Evolutionary conservation across 176 grass and related monocot genomes (phyloP).

Genomic region (Lolium multiflorum): DNA sequence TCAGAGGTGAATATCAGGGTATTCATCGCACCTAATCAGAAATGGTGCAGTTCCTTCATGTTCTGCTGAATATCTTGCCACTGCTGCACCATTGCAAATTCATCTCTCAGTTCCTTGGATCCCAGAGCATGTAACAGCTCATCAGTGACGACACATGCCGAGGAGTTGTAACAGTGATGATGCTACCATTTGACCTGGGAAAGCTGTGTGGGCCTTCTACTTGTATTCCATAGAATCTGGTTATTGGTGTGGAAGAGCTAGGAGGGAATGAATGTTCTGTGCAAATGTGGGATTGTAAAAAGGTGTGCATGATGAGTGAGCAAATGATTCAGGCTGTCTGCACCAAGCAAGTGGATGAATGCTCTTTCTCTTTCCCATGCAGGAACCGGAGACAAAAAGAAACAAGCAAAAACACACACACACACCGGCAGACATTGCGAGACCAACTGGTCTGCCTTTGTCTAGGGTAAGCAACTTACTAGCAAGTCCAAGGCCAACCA

Average conservation of each 20-base stretch:
- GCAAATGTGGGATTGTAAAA: conserved; percentile 43
- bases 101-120: conserved; percentile 30
- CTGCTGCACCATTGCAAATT: background rate
- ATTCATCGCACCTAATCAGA: background rate
- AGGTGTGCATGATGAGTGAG: conserved; percentile 48
- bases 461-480: conserved; percentile 20
- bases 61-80: conserved; percentile 1
- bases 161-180: conserved; percentile 41
- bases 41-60: conserved; percentile 24
- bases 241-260: conserved; percentile 35
- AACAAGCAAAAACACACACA: background rate
- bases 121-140: conserved; percentile 19
- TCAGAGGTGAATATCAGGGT: background rate
- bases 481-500: background rate
- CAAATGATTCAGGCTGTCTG: conserved; percentile 52
- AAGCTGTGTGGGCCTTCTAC: conserved; percentile 32
- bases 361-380: conserved; percentile 14
- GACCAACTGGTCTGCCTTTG: conserved; percentile 16
- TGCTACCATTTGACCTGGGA: conserved; percentile 39
- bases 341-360: conserved; percentile 42
- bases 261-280: conserved; percentile 42
- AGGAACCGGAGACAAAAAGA: conserved; percentile 29
- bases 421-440: background rate
- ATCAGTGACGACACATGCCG: background rate
- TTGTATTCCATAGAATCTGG: conserved; percentile 48